Conservation (phyloP, 345 rosid species). For the Alliaria petiolata region DNA sequence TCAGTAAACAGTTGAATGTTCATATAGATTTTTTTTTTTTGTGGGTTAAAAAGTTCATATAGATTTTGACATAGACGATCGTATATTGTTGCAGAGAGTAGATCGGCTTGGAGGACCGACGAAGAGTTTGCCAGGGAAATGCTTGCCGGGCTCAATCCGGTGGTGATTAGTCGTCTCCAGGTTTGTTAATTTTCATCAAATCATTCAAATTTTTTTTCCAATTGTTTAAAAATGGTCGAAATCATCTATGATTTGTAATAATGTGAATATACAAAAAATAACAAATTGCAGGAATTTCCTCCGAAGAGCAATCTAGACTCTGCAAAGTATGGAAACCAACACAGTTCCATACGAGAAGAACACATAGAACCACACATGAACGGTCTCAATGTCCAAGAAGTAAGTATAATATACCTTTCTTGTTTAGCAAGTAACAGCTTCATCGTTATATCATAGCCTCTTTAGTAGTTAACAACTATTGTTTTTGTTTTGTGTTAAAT, state of each 20-base stretch:
- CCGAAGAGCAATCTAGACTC: constrained; percentile 66
- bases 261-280: not conserved
- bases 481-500: not conserved
- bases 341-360: constrained; percentile 50
- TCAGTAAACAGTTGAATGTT: no score
- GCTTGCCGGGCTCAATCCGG: constrained; percentile 85
- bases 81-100: constrained; percentile 26
- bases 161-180: constrained; percentile 48
- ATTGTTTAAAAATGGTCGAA: not conserved
- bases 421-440: not conserved
- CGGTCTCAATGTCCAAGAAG: constrained; percentile 55
- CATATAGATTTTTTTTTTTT: no score
- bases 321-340: constrained; percentile 56
- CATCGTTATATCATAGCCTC: not conserved
- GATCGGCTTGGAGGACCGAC: constrained; percentile 70
- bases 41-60: not conserved
- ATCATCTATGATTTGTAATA: not conserved
- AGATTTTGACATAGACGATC: not conserved
- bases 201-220: not conserved
- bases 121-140: constrained; percentile 75
- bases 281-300: constrained; percentile 61
- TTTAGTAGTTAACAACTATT: not conserved
- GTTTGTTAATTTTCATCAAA: not conserved
- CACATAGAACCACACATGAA: constrained; percentile 59
- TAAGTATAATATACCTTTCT: constrained; percentile 15